Conservation (phyloP, 2,329 filamentous ascomycete genomes). For the Dichotomopilus funicola region DNA sequence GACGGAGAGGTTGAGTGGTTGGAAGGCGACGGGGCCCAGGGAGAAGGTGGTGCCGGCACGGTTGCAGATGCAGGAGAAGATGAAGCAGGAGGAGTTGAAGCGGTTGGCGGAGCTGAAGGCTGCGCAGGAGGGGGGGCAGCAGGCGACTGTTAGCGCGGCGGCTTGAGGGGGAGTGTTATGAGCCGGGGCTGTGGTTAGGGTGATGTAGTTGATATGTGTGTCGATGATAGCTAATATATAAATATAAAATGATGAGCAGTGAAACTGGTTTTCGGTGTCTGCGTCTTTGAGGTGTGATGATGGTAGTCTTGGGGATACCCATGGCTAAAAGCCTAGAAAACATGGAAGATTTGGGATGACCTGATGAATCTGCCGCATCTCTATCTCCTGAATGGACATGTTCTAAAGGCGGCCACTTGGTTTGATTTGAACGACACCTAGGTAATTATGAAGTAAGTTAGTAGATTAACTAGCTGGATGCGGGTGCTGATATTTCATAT, state of each 20-base stretch:
- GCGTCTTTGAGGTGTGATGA: no score
- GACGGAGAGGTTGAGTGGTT: conserved; percentile 41
- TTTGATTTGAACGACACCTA: background rate
- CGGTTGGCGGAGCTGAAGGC: conserved; percentile 32
- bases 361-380: no score
- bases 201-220: no score
- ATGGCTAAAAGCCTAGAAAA: background rate
- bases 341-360: background rate
- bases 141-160: conserved; percentile 10
- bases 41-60: conserved; percentile 46
- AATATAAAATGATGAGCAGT: no score
- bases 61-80: conserved; percentile 40
- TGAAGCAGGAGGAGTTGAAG: conserved; percentile 45
- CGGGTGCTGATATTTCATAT: no score
- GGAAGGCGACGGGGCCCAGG: conserved; percentile 44
- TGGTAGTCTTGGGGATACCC: no score
- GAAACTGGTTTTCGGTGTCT: no score
- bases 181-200: background rate
- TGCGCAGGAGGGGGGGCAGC: conserved; percentile 3
- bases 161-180: conserved; percentile 7
- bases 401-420: no score
- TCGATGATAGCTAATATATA: no score
- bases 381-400: no score
- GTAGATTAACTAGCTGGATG: no score
- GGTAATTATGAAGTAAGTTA: no score